Base-by-base conservation (phyloP, 2,329 filamentous ascomycete genomes). In the Claviceps lovelessii region DNA sequence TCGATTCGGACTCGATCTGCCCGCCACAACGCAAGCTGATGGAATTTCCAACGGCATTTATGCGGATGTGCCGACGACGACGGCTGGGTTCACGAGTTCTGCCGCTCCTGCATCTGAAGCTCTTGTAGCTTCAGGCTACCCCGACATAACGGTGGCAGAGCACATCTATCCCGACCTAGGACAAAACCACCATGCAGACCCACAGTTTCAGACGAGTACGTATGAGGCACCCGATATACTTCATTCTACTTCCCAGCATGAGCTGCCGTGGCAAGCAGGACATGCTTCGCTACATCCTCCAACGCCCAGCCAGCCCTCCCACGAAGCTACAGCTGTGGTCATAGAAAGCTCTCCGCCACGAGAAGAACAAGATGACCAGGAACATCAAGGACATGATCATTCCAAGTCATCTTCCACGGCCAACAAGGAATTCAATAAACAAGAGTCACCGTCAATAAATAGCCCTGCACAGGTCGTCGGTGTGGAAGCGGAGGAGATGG, bases 111-210 rank as follows among this genome's bases (percentile, higher is more conserved):
- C 31, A 7, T 15, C 31, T 15, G 54, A 53, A 33, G 46, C 15
- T n/a, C 41, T 44, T 6, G 5, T 44, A 11, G 52, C 41, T 7
- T 28, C 51, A 19, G 42, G 28, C 10, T 56, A 57, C 41, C 39
- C 52, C 4, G 33, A 48, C 44, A 35, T 53, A n/a, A 29, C 41
- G 15, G 29, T 55, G 23, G 42, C 35, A 5, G 45, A n/a, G 11
- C 51, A 57, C 35, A 6, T 37, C 7, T 50, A 56, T 46, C 28
- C 49, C 9, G 23, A 51, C 6, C 39, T 50, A 10, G 23, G 45
- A 3, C 41, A 56, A 48, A 37, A 54, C 7, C 57, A 62, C 19
- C 60, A 59, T n/a, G 57, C 57, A 10, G 56, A 53, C 39, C 47
- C 61, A 29, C 58, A 57, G 8, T 57, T 53, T 35, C 53, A 55